Evolutionary conservation across 768 basidiomycete species (phyloP).

Genomic region (Lyophyllum decastes): DNA sequence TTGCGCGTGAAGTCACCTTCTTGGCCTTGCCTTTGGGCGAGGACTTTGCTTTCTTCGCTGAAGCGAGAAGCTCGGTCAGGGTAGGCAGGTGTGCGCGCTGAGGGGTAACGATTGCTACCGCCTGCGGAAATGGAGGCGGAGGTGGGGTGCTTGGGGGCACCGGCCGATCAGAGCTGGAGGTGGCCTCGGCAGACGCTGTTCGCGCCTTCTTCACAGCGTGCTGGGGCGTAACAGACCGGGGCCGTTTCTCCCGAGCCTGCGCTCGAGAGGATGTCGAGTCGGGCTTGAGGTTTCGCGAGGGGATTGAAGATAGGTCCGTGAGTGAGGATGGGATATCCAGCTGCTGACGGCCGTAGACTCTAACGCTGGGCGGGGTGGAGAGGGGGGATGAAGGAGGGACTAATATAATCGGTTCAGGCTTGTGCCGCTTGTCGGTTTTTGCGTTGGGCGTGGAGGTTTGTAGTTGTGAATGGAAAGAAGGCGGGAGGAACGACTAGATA

Average conservation of each 20-base stretch:
- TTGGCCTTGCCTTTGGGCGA: conserved; percentile 21
- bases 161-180: conserved; percentile 8
- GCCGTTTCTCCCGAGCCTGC: conserved; percentile 13
- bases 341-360: conserved; percentile 18
- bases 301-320: conserved; percentile 14
- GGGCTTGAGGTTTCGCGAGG: neutral
- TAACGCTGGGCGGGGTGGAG: conserved; percentile 24
- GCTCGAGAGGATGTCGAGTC: neutral
- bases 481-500: conserved; percentile 46
- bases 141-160: conserved; percentile 6
- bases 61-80: conserved; percentile 45
- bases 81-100: conserved; percentile 33
- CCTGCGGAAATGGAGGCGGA: conserved; percentile 21
- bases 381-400: conserved; percentile 30
- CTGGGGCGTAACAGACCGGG: conserved; percentile 14
- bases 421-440: conserved; percentile 27
- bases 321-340: conserved; percentile 8
- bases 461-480: conserved; percentile 56
- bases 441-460: conserved; percentile 53
- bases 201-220: conserved; percentile 19
- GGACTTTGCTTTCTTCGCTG: conserved; percentile 36
- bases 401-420: conserved; percentile 43
- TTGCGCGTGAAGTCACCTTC: neutral
- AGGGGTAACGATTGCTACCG: conserved; percentile 25
- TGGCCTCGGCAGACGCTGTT: conserved; percentile 3